Evolutionary conservation across 1,284 basidiomycete genomes (phyloP), one percentile per base, ranked within the genome.

Genomic region (Naganishia sp.): DNA sequence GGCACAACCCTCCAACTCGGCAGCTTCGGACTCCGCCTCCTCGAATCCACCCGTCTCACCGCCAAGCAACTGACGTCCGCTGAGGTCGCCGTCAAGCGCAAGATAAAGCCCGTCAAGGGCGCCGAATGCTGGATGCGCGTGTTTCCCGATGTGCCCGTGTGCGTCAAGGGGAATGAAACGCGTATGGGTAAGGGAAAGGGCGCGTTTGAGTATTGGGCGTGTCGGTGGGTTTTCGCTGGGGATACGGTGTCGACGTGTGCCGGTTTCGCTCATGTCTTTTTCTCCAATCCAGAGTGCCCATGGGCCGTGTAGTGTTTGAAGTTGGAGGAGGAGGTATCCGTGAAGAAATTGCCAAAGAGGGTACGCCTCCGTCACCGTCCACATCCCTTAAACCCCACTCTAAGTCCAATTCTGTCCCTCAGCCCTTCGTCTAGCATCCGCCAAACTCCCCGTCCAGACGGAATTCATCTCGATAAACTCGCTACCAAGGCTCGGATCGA

Each of bases 151-250:
- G 88, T 97, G 65, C 94, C 95, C 2, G 93, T 99, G 66, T 97
- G 94, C 82, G 89, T 98, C 66, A 98, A 99, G 87, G 95, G 95
- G 63, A 98, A 97, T 75, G 95, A 99, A 80, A 96, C 94, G 7
- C 90, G 96, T 86, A 99, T 99, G 96, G 95, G 95, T 53, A 98
- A 98, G 81, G 96, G 96, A 67, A 99, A 99, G 80, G 96, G 96
- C 54, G 86, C 90, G 0, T 99, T 98, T 74, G 95, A 98, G 77
- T 98, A 86, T 79, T 98, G 95, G 96, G 92, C 94, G 42, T 93
- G 91, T 68, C 86, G 91, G 91, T 92, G 75, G 68, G 85, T 81
- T 21, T 21, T 46, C 21, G 32, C 4, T 47, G 17, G 39, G 39
- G 28, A 28, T 28, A 28, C 28, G 28, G 28, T 28, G 47, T 23